phyloP scores from a whole-genome alignment of 805 yeast species.

The Candida sphagnicola region DNA sequence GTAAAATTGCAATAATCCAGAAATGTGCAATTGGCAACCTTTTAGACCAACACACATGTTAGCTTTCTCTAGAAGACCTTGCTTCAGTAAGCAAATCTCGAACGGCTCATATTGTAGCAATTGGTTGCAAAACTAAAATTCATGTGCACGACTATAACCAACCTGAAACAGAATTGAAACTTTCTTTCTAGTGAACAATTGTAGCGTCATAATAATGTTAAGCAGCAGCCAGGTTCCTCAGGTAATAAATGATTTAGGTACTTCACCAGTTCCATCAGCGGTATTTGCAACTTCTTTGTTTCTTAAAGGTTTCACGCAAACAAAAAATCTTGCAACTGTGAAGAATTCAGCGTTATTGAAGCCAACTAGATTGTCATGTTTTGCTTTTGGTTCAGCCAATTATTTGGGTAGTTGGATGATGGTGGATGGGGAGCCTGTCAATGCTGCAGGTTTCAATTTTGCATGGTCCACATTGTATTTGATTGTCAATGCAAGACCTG shows the following conservation, averaged over 20 bases:
- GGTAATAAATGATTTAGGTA: slow-evolving; percentile 4
- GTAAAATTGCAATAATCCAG: no score
- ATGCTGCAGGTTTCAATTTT: slow-evolving; percentile 75
- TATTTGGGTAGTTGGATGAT: slow-evolving; percentile 72
- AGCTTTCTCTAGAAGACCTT: no score
- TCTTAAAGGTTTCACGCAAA: neutral
- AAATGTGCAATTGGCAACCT: no score
- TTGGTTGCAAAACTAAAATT: neutral
- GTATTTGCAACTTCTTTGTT: slow-evolving; percentile 6
- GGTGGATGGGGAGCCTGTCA: slow-evolving; percentile 67
- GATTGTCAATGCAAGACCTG: slow-evolving; percentile 63
- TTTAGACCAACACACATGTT: no score
- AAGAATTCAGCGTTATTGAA: slow-evolving; percentile 9
- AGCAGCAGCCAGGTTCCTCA: neutral
- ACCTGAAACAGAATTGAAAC: neutral
- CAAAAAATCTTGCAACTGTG: neutral
- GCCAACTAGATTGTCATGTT: slow-evolving; percentile 42
- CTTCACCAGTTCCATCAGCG: slow-evolving; percentile 9
- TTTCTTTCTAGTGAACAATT: no score
- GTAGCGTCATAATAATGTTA: no score
- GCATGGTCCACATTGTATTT: slow-evolving; percentile 81
- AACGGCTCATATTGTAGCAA: no score
- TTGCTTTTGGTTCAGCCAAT: slow-evolving; percentile 58
- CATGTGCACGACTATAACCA: no score
- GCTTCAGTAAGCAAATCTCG: no score